phyloP scores from a whole-genome alignment of 2,329 filamentous ascomycete species.

The Cladosporium phlei region DNA sequence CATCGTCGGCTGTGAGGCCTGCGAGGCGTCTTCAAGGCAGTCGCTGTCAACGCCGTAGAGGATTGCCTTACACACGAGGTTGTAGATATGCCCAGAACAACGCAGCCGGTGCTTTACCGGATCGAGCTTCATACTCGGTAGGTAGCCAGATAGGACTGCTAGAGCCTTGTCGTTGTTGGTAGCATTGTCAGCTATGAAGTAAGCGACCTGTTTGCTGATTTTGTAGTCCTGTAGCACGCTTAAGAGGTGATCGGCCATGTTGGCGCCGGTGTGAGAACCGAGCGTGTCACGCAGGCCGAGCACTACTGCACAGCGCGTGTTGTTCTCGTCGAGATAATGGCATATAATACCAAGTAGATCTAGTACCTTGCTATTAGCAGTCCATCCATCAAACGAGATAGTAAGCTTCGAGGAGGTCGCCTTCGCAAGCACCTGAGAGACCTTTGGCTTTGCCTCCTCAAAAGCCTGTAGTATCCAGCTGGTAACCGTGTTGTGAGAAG shows the following conservation, averaged over 20 bases:
- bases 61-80: conserved; percentile 17
- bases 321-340: conserved; percentile 1
- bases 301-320: not conserved
- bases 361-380: not conserved
- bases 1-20: not conserved
- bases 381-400: too few relatives aligned
- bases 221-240: not conserved
- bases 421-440: too few relatives aligned
- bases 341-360: conserved; percentile 1
- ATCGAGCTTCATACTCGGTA: conserved; percentile 11
- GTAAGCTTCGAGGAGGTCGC: too few relatives aligned
- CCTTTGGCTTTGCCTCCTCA: too few relatives aligned
- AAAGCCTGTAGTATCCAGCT: too few relatives aligned
- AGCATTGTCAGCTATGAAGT: conserved; percentile 21
- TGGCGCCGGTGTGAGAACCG: not conserved
- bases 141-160: not conserved
- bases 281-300: not conserved
- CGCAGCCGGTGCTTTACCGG: conserved; percentile 9
- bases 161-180: conserved; percentile 16
- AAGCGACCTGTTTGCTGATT: conserved; percentile 12
- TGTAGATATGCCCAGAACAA: conserved; percentile 16
- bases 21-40: conserved; percentile 8
- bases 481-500: too few relatives aligned
- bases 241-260: not conserved
- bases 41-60: conserved; percentile 15